Evolutionary conservation across 2,329 filamentous ascomycete species (phyloP), one percentile per base, ranked within the genome.

Genomic region (Coniochaeta sp.): DNA sequence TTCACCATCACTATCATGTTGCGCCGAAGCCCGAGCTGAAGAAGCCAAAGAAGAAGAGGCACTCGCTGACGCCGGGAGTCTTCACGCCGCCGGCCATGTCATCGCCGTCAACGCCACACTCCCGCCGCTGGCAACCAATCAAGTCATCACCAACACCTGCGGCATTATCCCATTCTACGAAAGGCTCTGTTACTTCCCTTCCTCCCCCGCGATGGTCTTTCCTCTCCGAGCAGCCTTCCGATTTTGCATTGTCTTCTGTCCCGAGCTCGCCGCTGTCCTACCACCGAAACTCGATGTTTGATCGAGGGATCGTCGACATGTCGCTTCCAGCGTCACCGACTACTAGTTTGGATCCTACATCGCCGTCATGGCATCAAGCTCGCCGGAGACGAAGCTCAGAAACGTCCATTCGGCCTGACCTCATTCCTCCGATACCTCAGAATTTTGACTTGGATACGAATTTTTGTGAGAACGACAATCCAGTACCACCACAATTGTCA

Each of bases 1-100:
- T 98, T 54, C 93, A 98, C 69, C 93, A 98, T 68, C 93, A 98
- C 71, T 96, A 96, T 70, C 92, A 97, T 65, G 83, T 88, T 12
- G 77, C 86, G 1, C 75, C 81, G 58, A 87, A 86, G 70, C 78
- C 82, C 22, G 86, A 89, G 61, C 69, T 72, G 17, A 83, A 83
- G 65, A 86, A 86, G 62, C 78, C 83, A 9, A 90, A 86, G 75
- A 96, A 91, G 75, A 89, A 88, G 76, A 86, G 90, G 1, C 82
- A 85, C 34, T 80, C 84, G 24, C 75, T 90, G 10, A 82, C 81
- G 14, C 78, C 86, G 0, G 80, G 82, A 32, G 73, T 88, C 17
- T 83, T 91, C 57, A 85, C 86, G 8, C 86, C 83, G 0, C 73
- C 79, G 28, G 59, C 62, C 59, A 58, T 71, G 55, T 70, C 77